Conservation (phyloP, 805 yeast genomes). For the Yarrowia divulgata region DNA sequence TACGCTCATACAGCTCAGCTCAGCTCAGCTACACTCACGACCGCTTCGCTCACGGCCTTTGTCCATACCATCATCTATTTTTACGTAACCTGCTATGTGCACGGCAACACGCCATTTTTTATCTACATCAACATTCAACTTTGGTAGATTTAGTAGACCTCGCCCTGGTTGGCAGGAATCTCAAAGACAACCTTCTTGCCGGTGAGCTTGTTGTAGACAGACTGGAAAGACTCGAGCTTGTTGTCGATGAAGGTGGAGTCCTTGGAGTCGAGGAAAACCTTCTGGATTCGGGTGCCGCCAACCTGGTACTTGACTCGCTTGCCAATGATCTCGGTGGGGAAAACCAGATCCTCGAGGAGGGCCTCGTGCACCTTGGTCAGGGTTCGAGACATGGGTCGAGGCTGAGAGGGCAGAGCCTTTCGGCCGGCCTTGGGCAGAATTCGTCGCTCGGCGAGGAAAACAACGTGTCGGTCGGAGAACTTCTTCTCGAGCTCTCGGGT, state of each 20-base stretch:
- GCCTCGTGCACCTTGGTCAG: conserved; percentile 98
- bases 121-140: conserved; percentile 6
- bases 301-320: conserved; percentile 99
- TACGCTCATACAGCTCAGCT: background rate
- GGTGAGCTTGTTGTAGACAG: conserved; percentile 96
- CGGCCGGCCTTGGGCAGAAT: conserved; percentile 99
- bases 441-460: conserved; percentile 99
- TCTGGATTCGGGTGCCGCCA: conserved; percentile 98
- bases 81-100: conserved; percentile 26
- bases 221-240: conserved; percentile 99
- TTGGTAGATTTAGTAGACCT: conserved; percentile 48
- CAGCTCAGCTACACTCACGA: too few relatives aligned
- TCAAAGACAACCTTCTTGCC: conserved; percentile 99
- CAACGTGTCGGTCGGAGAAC: conserved; percentile 99
- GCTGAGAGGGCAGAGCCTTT: conserved; percentile 86
- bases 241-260: conserved; percentile 96
- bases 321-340: conserved; percentile 99
- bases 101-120: conserved; percentile 36
- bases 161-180: conserved; percentile 63
- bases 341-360: conserved; percentile 97
- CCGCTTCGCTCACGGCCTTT: background rate
- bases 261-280: conserved; percentile 96
- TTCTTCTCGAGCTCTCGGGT: conserved; percentile 99
- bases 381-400: conserved; percentile 99
- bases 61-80: conserved; percentile 38